Base-by-base conservation (phyloP, 2,329 filamentous ascomycete species). In the Neofusicoccum laricinum region DNA sequence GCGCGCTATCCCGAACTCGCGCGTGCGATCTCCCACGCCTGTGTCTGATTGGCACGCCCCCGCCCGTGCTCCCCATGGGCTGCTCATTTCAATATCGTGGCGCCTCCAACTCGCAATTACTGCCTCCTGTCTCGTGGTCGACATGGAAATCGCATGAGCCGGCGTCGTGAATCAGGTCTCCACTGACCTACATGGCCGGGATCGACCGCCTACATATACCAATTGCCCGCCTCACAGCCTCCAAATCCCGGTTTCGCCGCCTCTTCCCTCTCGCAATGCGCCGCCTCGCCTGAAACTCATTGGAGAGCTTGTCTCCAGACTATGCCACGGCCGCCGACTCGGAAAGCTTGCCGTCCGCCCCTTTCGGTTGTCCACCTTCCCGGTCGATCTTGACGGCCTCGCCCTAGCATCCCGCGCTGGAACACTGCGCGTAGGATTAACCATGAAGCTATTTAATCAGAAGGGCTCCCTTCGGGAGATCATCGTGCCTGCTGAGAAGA, bases 401-500 rank as follows among this genome's bases (percentile, higher is more conserved):
- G 17, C 38, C 55, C 17, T 46, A 59, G 55, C 55, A 19, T 38
- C 12, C 41, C 55, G 19, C 21, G 11, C 8, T 45, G 40, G 40
- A 58, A 55, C 51, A 19, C 40, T 12, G 53, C 53, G 12, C 25
- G n/a, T 32, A 34, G 40, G 21, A 32, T 11, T 25, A 43, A 45
- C 21, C n/a, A 59, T 59, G 55, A 59, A 59, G 55, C 14, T 59
- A 38, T 59, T 59, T 59, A 46, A 21, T 19, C 55, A 59, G 30
- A 59, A 48, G 17, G 41, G 55, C 55, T 45, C 41, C 55, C 32
- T 59, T 21, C 30, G 21, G 21, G 61, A 63, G 40, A 45, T 38
- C 25, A 17, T 49, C 3, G 38, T 43, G 17, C 64, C 64, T 5
- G 64, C 57, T 3, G 70, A 76, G 15, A 78, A 78, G 68, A 76